Percentiles rank a stretch among this genome's conserved stretches.
These are phyloP conservation scores for Ilex asprella DNA, from an alignment of 257 asterid species.

Conservation along the genomic window DNA sequence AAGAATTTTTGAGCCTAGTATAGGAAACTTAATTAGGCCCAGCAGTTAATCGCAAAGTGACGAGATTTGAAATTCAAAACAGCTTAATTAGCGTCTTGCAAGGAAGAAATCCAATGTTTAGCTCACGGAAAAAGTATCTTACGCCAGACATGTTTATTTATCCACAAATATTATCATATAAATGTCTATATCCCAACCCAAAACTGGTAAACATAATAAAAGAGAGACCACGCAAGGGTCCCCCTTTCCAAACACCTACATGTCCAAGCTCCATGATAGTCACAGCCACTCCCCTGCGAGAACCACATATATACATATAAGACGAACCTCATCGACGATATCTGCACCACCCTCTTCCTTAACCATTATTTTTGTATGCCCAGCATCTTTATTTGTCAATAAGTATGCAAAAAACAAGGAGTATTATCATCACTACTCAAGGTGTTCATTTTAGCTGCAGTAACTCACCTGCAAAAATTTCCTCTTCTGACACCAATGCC, in stretches of 20 bases:
- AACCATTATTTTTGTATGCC: conserved; percentile 32
- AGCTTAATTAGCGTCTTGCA: conserved; percentile 12
- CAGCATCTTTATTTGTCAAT: conserved; percentile 16
- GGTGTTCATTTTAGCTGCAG: conserved; percentile 8
- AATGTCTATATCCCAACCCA: conserved; percentile 41
- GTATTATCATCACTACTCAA: conserved; percentile 10
- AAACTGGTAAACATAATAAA: conserved; percentile 30
- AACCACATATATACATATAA: conserved; percentile 83
- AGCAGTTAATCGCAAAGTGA: too few relatives aligned
- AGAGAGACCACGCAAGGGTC: conserved; percentile 54
- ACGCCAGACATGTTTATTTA: conserved; percentile 6
- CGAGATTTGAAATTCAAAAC: conserved; percentile 15
- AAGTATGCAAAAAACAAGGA: conserved; percentile 12
- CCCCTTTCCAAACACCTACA: conserved; percentile 96
- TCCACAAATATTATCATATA: neutral
- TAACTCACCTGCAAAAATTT: conserved; percentile 84
- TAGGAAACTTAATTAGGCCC: too few relatives aligned
- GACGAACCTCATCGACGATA: conserved; percentile 78
- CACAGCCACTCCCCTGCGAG: conserved; percentile 98
- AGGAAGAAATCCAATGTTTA: conserved; percentile 10
- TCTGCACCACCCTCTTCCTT: conserved; percentile 54
- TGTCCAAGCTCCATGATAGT: conserved; percentile 87
- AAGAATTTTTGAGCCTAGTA: too few relatives aligned
- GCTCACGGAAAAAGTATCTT: conserved; percentile 8
- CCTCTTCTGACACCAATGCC: conserved; percentile 98